Conservation (phyloP, 2,329 filamentous ascomycete genomes). For the Pestalotiopsis sp. region DNA sequence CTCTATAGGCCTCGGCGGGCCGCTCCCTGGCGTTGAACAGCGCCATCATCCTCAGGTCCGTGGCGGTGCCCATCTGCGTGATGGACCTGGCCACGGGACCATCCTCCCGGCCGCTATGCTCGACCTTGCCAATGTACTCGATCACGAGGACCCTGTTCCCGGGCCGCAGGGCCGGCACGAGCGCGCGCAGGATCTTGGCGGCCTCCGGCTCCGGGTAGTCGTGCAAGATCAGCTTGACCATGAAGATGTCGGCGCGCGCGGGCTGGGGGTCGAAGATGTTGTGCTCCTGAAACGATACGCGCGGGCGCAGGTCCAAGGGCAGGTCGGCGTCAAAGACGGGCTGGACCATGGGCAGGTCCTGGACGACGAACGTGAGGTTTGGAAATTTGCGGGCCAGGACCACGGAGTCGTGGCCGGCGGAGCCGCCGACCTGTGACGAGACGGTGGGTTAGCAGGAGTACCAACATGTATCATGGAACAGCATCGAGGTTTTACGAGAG, state of each 20-base stretch:
- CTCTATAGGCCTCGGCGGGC: slow-evolving; percentile 44
- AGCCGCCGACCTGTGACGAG: slow-evolving; percentile 40
- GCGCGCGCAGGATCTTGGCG: slow-evolving; percentile 40
- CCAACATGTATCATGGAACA: not conserved
- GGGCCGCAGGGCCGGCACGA: slow-evolving; percentile 46
- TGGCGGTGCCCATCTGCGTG: slow-evolving; percentile 40
- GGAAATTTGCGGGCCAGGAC: slow-evolving; percentile 43
- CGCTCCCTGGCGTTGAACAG: slow-evolving; percentile 52
- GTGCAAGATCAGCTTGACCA: slow-evolving; percentile 57
- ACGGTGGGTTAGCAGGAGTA: not conserved
- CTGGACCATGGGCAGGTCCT: slow-evolving; percentile 44
- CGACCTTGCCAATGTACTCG: slow-evolving; percentile 40
- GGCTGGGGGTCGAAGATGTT: slow-evolving; percentile 42
- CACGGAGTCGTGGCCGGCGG: slow-evolving; percentile 42
- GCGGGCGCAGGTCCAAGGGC: slow-evolving; percentile 32
- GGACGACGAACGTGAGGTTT: slow-evolving; percentile 43
- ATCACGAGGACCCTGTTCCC: slow-evolving; percentile 41
- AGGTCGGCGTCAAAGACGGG: slow-evolving; percentile 36
- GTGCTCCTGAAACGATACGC: slow-evolving; percentile 39
- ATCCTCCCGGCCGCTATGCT: slow-evolving; percentile 19
- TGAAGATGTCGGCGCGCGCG: slow-evolving; percentile 48
- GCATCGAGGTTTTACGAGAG: too few species aligned
- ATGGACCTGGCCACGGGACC: slow-evolving; percentile 35
- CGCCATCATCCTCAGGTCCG: slow-evolving; percentile 53
- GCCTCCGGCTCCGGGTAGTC: slow-evolving; percentile 54